phyloP scores from a whole-genome alignment of 1,139 yeast genomes.

The Candida glucosophila region DNA sequence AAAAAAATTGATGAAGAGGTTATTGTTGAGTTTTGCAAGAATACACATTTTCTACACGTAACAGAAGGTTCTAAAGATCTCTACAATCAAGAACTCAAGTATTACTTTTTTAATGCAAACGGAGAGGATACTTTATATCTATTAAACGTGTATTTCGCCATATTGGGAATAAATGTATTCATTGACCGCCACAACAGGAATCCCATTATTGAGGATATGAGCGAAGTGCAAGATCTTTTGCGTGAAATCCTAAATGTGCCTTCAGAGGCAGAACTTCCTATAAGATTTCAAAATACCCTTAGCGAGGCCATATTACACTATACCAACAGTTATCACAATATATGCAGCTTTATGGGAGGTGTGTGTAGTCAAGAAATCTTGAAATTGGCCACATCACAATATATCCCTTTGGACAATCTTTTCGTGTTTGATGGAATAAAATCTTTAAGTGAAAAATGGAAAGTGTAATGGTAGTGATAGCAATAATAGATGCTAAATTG shows the following conservation, averaged over 20 bases:
- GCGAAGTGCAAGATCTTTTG: conserved; percentile 13
- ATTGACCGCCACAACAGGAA: conserved; percentile 8
- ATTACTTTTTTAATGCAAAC: conserved; percentile 10
- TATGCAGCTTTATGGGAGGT: conserved; percentile 57
- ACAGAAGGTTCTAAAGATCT: conserved; percentile 24
- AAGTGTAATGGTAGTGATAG: conserved; percentile 25
- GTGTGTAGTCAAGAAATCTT: conserved; percentile 69
- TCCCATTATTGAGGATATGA: conserved; percentile 16
- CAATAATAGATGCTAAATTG: conserved; percentile 71
- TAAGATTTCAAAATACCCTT: conserved; percentile 11
- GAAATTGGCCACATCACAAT: conserved; percentile 61
- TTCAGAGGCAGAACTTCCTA: conserved; percentile 6
- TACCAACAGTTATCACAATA: conserved; percentile 24
- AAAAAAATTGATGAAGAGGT: conserved; percentile 26
- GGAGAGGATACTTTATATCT: conserved; percentile 13
- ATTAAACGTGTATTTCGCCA: conserved; percentile 27
- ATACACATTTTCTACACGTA: conserved; percentile 32
- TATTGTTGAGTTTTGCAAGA: conserved; percentile 51
- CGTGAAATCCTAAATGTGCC: conserved; percentile 7
- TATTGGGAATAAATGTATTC: conserved; percentile 20
- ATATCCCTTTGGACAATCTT: conserved; percentile 60
- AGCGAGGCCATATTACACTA: conserved; percentile 24
- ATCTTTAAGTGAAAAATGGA: conserved; percentile 44
- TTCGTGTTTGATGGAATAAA: conserved; percentile 61
- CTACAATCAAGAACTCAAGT: conserved; percentile 9